These are phyloP conservation scores for Citropsis articulata DNA, from an alignment of 345 rosid species.

Conservation along the genomic window DNA sequence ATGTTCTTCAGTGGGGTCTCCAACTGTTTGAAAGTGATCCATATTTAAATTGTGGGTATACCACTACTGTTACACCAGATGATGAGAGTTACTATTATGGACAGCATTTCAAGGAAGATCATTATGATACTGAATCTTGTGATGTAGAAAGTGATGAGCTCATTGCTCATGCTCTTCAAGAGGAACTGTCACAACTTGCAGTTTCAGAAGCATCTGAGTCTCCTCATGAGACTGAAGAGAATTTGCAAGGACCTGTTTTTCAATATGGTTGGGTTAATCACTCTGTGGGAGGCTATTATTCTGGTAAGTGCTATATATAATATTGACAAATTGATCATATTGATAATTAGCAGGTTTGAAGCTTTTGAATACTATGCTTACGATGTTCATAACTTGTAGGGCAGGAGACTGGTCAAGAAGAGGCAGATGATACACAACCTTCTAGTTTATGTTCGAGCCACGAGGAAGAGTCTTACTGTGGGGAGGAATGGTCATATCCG, in stretches of 20 bases:
- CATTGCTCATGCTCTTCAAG: conserved; percentile 59
- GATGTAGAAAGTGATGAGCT: conserved; percentile 51
- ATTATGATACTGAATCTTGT: conserved; percentile 30
- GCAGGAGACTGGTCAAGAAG: conserved; percentile 38
- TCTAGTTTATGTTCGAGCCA: conserved; percentile 54
- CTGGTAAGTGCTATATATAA: conserved; percentile 33
- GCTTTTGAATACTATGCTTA: neutral
- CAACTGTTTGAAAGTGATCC: conserved; percentile 56
- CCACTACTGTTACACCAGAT: conserved; percentile 26
- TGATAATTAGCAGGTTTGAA: neutral
- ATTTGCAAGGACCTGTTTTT: conserved; percentile 30
- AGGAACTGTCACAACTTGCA: conserved; percentile 61
- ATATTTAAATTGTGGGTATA: conserved; percentile 38
- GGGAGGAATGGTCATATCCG: conserved; percentile 43
- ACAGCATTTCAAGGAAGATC: conserved; percentile 34
- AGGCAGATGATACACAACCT: conserved; percentile 36
- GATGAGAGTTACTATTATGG: conserved; percentile 39
- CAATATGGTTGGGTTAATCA: conserved; percentile 40
- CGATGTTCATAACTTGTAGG: conserved; percentile 23
- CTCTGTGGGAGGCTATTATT: conserved; percentile 33
- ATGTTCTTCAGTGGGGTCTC: conserved; percentile 57
- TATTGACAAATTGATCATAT: neutral
- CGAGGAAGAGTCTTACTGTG: conserved; percentile 33
- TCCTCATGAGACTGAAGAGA: conserved; percentile 28
- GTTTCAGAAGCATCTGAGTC: conserved; percentile 37